phyloP scores from a whole-genome alignment of 768 basidiomycete species.

The Gautieria morchelliformis region DNA sequence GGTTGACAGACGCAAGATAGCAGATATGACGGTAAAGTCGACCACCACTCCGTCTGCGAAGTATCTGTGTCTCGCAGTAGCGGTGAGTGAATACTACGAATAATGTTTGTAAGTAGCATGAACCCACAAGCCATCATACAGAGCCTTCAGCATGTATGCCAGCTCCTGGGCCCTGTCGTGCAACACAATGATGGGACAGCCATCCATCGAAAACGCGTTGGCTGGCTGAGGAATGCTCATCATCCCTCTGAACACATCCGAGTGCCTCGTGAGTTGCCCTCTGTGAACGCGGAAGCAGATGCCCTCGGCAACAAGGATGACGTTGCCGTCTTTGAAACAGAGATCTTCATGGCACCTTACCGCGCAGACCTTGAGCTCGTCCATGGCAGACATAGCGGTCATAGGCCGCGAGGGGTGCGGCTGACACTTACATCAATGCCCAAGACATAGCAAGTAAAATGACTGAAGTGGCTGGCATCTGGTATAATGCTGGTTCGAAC shows the following conservation, averaged over 20 bases:
- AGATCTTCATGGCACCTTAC: too few relatives aligned
- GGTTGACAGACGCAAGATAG: constrained; percentile 59
- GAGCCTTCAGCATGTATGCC: too few relatives aligned
- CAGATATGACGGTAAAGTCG: constrained; percentile 45
- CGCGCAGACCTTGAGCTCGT: too few relatives aligned
- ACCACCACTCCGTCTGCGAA: constrained; percentile 44
- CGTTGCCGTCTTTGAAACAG: constrained; percentile 66
- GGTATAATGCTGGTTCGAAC: too few relatives aligned
- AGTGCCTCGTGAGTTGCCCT: too few relatives aligned
- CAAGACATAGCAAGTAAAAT: too few relatives aligned
- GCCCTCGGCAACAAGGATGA: constrained; percentile 47
- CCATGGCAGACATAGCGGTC: too few relatives aligned
- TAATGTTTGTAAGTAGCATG: neutral
- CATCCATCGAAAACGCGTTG: constrained; percentile 30
- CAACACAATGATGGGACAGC: too few relatives aligned
- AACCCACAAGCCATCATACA: too few relatives aligned
- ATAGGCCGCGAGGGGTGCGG: constrained; percentile 28
- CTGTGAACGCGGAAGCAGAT: constrained; percentile 67
- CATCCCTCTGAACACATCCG: too few relatives aligned
- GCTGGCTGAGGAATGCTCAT: constrained; percentile 55
- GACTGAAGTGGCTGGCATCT: too few relatives aligned
- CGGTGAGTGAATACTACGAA: constrained; percentile 3
- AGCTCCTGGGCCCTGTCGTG: too few relatives aligned
- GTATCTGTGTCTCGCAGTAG: constrained; percentile 32
- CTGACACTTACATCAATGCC: neutral